A percentile compares a stretch with the other conserved stretches of the same genome.
These are phyloP conservation scores for Penicillium maclennaniae DNA, from an alignment of 495 filamentous ascomycete genomes.

Conservation along the genomic window DNA sequence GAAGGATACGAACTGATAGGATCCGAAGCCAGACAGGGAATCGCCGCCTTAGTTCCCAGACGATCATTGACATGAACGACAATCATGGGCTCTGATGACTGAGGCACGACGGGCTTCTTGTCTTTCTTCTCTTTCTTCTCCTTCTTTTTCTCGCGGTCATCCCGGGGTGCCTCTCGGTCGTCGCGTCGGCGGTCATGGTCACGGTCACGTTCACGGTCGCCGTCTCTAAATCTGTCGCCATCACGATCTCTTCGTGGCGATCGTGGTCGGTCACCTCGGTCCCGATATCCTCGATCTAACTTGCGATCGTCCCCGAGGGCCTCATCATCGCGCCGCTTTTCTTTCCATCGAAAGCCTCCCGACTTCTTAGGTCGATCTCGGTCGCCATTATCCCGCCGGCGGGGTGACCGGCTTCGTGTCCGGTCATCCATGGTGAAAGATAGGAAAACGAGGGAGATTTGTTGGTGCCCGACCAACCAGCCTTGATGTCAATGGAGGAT, in stretches of 20 bases:
- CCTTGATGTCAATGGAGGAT: slow-evolving; percentile 15
- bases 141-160: slow-evolving; percentile 31
- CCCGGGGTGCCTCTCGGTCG: slow-evolving; percentile 25
- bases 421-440: slow-evolving; percentile 33
- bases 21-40: slow-evolving; percentile 81
- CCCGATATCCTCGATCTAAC: slow-evolving; percentile 55
- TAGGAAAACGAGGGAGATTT: slow-evolving; percentile 9
- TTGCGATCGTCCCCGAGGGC: slow-evolving; percentile 42
- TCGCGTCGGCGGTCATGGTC: slow-evolving; percentile 24
- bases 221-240: slow-evolving; percentile 19
- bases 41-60: slow-evolving; percentile 82
- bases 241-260: slow-evolving; percentile 34
- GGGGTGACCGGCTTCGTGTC: slow-evolving; percentile 36
- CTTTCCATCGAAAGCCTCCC: slow-evolving; percentile 64
- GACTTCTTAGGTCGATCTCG: slow-evolving; percentile 30
- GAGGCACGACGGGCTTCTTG: slow-evolving; percentile 32
- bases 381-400: slow-evolving; percentile 23
- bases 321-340: slow-evolving; percentile 52
- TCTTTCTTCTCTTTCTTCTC: slow-evolving; percentile 39
- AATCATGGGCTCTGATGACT: slow-evolving; percentile 72
- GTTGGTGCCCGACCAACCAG: slow-evolving; percentile 18
- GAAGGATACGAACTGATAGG: slow-evolving; percentile 52
- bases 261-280: slow-evolving; percentile 30
- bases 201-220: slow-evolving; percentile 22
- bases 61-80: slow-evolving; percentile 90